phyloP scores from a whole-genome alignment of 1,139 yeast species.

The Nakaseomyces kungkrabaensis region DNA sequence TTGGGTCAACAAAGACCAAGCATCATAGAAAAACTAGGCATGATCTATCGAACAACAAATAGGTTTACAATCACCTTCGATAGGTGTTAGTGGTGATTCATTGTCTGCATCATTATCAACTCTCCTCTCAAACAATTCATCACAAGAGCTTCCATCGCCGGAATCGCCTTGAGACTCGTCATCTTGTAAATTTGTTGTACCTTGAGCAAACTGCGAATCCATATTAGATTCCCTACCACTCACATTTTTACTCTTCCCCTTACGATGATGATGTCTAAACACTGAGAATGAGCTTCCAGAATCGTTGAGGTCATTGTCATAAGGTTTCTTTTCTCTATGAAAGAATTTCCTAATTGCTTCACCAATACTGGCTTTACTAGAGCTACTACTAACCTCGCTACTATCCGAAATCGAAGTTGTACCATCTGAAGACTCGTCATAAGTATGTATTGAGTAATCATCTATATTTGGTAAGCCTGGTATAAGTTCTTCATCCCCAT shows the following conservation, averaged over 20 bases:
- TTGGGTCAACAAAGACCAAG: neutral
- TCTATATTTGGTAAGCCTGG: neutral
- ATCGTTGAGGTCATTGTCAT: neutral
- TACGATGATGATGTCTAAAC: neutral
- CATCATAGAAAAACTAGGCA: neutral
- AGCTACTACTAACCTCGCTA: neutral
- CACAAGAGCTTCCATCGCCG: neutral
- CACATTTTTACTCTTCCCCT: neutral
- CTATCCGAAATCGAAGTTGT: neutral
- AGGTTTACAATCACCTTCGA: neutral
- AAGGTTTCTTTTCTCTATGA: neutral
- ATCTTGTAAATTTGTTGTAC: neutral
- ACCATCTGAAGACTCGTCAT: slow-evolving; percentile 2
- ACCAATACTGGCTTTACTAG: neutral
- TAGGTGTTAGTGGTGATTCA: neutral
- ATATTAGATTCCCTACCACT: neutral
- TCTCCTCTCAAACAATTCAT: neutral
- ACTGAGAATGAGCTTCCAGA: neutral
- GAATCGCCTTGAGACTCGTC: neutral
- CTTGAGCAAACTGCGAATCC: slow-evolving; percentile 1
- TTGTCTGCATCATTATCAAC: neutral
- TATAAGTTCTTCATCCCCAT: neutral
- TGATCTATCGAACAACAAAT: neutral
- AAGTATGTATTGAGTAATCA: slow-evolving; percentile 1
- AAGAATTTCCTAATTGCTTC: neutral